A percentile compares a stretch with the other conserved stretches of the same genome.
phyloP scores from a whole-genome alignment of 1,139 yeast species.

The Suhomyces choctaworum region DNA sequence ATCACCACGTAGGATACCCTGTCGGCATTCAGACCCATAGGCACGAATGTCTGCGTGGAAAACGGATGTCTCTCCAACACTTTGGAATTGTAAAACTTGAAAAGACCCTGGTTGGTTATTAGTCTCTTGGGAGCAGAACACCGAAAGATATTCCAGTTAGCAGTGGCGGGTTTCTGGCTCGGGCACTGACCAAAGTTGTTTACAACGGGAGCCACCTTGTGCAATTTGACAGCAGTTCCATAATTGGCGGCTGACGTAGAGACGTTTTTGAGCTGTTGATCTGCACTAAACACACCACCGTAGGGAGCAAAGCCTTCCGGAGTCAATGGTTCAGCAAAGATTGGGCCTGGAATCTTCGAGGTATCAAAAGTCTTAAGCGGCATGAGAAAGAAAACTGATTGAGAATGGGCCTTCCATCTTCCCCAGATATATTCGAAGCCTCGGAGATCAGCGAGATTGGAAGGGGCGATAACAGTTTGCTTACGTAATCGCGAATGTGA shows the following conservation, averaged over 20 bases:
- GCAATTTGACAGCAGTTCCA: conserved; percentile 86
- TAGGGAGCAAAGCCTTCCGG: conserved; percentile 44
- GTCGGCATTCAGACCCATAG: conserved; percentile 66
- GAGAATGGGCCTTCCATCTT: neutral
- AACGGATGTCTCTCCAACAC: conserved; percentile 90
- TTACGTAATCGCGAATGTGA: neutral
- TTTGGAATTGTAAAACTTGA: conserved; percentile 50
- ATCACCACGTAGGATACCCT: conserved; percentile 71
- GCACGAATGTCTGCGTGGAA: conserved; percentile 88
- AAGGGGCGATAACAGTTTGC: neutral
- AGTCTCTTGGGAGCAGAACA: conserved; percentile 74
- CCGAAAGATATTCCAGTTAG: conserved; percentile 82
- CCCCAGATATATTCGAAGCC: conserved; percentile 2
- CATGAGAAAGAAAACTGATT: conserved; percentile 26
- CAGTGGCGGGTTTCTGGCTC: conserved; percentile 47
- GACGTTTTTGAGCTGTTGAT: conserved; percentile 39
- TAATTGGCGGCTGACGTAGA: conserved; percentile 66
- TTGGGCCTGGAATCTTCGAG: conserved; percentile 22
- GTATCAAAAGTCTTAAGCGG: conserved; percentile 42
- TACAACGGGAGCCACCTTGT: conserved; percentile 66
- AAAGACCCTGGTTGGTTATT: conserved; percentile 30
- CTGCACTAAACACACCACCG: conserved; percentile 51
- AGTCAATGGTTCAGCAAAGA: conserved; percentile 38
- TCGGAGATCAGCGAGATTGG: conserved; percentile 4
- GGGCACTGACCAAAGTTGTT: conserved; percentile 52